Percentiles rank a stretch among this genome's conserved stretches.
These are phyloP conservation scores for Carex littledalei DNA, from an alignment of 176 grass and related monocot species.

Conservation along the genomic window DNA sequence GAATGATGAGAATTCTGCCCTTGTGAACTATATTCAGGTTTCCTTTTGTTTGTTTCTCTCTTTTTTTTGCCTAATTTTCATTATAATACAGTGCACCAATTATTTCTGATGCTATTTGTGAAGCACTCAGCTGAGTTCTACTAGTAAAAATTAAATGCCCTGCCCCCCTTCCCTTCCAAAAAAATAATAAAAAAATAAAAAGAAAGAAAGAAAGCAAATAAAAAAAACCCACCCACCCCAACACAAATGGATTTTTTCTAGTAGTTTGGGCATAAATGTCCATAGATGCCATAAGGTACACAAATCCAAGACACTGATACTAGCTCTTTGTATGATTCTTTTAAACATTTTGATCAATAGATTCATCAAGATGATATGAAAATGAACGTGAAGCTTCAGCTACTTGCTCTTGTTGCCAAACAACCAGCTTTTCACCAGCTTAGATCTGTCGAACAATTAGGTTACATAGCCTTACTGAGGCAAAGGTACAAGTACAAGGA, in stretches of 20 bases:
- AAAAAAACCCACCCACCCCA: neutral
- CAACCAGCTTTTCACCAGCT: constrained; percentile 94
- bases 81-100: neutral
- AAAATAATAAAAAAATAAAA: neutral
- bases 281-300: neutral
- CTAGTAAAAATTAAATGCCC: neutral
- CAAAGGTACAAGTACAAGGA: constrained; percentile 39
- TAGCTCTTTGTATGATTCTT: neutral
- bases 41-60: neutral
- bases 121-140: neutral
- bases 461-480: constrained; percentile 73
- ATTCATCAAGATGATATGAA: constrained; percentile 94
- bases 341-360: constrained; percentile 24
- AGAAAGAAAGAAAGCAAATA: neutral
- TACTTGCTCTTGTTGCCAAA: constrained; percentile 80
- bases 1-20: constrained; percentile 81
- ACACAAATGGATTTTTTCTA: neutral
- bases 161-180: neutral
- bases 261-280: neutral
- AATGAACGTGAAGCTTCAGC: constrained; percentile 77
- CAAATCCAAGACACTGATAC: neutral
- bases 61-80: neutral
- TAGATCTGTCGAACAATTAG: constrained; percentile 92
- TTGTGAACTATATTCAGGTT: constrained; percentile 93
- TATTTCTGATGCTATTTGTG: neutral